A percentile compares a stretch with the other conserved stretches of the same genome.
Evolutionary conservation across 345 rosid species (phyloP).

Genomic region (Moricandia moricandioides): DNA sequence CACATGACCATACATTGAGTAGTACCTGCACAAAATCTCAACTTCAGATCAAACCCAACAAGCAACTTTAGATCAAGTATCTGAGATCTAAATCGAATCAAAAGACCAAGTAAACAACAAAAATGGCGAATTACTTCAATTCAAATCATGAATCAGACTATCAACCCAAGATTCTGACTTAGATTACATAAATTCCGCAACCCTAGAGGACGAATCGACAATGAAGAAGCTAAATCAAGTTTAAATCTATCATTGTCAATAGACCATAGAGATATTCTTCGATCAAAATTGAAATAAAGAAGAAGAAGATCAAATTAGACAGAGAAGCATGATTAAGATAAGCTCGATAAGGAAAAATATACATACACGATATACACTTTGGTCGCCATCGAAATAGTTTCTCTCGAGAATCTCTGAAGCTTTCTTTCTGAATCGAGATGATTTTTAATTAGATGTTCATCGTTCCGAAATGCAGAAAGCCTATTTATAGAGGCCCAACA

Average conservation of each 20-base stretch:
- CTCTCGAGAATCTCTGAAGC: neutral
- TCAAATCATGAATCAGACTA: neutral
- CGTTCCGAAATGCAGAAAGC: slow-evolving; percentile 18
- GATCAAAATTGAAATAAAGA: neutral
- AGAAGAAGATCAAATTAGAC: neutral
- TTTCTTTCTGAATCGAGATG: neutral
- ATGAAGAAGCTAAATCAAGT: neutral
- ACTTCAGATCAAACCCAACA: too few relatives aligned
- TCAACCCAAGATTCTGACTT: neutral
- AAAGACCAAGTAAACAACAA: neutral
- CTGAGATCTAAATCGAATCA: neutral
- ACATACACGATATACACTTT: slow-evolving; percentile 81
- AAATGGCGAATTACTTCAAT: neutral
- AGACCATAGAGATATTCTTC: neutral
- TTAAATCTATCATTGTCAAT: neutral
- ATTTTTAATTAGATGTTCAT: neutral
- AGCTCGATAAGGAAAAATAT: neutral
- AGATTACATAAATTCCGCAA: neutral
- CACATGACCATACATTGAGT: slow-evolving; percentile 97
- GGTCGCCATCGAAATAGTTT: slow-evolving; percentile 50
- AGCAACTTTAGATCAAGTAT: neutral
- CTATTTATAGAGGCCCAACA: slow-evolving; percentile 46
- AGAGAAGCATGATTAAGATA: neutral
- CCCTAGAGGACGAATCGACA: neutral
- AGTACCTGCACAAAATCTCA: slow-evolving; percentile 53